Evolutionary conservation across 2,329 filamentous ascomycete genomes (phyloP), one percentile per base, ranked within the genome.

Genomic region (Aspergillus quadrilineatus): DNA sequence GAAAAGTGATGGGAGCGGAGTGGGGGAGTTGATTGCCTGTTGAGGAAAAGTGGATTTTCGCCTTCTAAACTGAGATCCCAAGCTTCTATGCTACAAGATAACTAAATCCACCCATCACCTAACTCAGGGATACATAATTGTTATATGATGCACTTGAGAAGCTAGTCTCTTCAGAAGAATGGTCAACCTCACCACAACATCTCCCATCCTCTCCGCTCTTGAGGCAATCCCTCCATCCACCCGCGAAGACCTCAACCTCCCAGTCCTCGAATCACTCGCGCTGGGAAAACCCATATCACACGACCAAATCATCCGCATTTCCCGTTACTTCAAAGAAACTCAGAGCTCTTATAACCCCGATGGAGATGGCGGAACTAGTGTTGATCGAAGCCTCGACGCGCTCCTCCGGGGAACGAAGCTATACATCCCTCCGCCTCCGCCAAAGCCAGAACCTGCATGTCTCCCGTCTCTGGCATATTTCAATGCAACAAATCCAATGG

Each of bases 391-490:
- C 14, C 80, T 97, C 10, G 88, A 93, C 63, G 68, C 76, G 34
- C 82, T 97, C 32, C 80, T 97, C 8, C 83, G 79, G 55, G 89
- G 90, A 45, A 85, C 90, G 28, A 80, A 70, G 53, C 77, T 95
- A 61, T 95, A 95, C 73, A 74, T 85, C 8, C 84, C 90, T n/a
- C 90, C 92, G n/a, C 88, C 89, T 12, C 83, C 87, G 4, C 86
- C 88, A 4, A 96, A 92, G 69, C 82, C 86, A 2, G 87, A 92
- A 69, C 89, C 88, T 10, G 90, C 93, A 77, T 60, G 84, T 77
- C 9, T 15, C 39, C 10, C 9, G 12, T 9, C 28, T n/a, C 39
- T 42, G 6, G n/a, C 34, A 39, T 15, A 37, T 7, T 28, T 34
- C 22, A 2, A 1, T 37, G 7, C 22, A 17, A 7, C 9, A 48